Base-by-base conservation (phyloP, 2,329 filamentous ascomycete species). In the Nigrospora oryzae region DNA sequence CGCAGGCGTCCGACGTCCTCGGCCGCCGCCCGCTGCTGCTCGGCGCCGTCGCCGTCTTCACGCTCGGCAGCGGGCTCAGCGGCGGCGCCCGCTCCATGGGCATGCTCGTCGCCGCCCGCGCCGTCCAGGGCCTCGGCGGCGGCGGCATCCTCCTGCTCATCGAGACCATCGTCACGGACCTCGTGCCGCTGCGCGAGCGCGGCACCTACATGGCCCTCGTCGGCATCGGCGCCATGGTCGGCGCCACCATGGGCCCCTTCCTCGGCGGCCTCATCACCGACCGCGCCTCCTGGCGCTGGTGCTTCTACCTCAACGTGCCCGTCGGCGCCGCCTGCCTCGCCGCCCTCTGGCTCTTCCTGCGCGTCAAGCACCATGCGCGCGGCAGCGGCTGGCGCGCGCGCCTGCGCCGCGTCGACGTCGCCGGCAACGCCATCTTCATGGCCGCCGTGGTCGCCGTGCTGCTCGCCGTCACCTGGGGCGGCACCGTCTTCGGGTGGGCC, bases 1-100 rank as follows among this genome's bases (percentile, higher is more conserved):
- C 68, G 5, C 69, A 74, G 49, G 46, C 69, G 0, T 60, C 65
- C 4, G 63, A 74, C 44, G 63, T 74, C 13, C 75, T 69, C 46
- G 72, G 74, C 3, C 60, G 73, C 3, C 61, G 67, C 33, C 62
- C 54, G 38, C 46, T 63, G 2, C 23, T 35, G 15, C 23, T 43
- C 14, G 23, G 17, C 31, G 36, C 44, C 8, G 23, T 46, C 1
- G 44, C 40, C 4, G 11, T 38, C 5, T 46, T 46, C 35, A 42
- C 44, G 23, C 36, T 46, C 11, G 44, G 44, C 30, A 46, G 44
- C 40, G 40, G 44, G 4, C 15, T 46, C 7, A 33, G 35, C 35
- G 44, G 44, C 11, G 44, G 44, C n/a, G 44, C 44, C 8, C 19
- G 11, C 36, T 38, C 39, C 4, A n/a, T 13, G 4, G 13, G 5